These are phyloP conservation scores for Monilinia aucupariae DNA, from an alignment of 2,329 filamentous ascomycete genomes.

Conservation along the genomic window DNA sequence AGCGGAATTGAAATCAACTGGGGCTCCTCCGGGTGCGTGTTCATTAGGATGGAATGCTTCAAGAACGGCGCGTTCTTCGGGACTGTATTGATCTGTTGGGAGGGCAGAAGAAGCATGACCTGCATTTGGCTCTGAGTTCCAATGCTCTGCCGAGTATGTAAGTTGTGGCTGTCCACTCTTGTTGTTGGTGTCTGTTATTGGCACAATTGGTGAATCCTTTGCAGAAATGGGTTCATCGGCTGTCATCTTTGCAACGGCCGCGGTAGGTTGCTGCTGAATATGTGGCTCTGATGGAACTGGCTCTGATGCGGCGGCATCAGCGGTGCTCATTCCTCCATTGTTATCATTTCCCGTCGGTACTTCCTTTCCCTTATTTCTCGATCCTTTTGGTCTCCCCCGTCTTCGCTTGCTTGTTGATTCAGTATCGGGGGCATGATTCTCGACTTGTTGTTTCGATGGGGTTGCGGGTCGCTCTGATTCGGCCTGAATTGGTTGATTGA, in stretches of 20 bases:
- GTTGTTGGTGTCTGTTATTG: conserved; percentile 36
- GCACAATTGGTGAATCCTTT: conserved; percentile 14
- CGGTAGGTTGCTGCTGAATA: conserved; percentile 21
- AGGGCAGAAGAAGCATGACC: conserved; percentile 17
- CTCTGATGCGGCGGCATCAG: conserved; percentile 9
- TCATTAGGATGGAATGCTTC: conserved; percentile 32
- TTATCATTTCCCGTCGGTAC: conserved; percentile 16
- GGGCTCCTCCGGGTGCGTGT: conserved; percentile 10
- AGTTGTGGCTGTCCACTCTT: conserved; percentile 15
- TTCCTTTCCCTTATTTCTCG: conserved; percentile 42
- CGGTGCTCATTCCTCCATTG: conserved; percentile 1
- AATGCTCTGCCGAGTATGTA: conserved; percentile 27
- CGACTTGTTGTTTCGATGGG: conserved; percentile 22
- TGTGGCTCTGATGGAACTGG: conserved; percentile 21
- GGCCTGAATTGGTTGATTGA: conserved; percentile 19
- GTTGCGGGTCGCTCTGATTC: conserved; percentile 24
- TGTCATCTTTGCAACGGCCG: conserved; percentile 21
- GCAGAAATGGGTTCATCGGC: conserved; percentile 18
- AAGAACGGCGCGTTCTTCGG: conserved; percentile 34
- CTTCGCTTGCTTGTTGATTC: conserved; percentile 32
- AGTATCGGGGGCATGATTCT: conserved; percentile 18
- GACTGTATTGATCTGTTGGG: conserved; percentile 29
- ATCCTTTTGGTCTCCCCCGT: conserved; percentile 46
- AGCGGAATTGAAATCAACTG: conserved; percentile 22
- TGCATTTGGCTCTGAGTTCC: conserved; percentile 24